phyloP scores from a whole-genome alignment of 495 filamentous ascomycete genomes.

The Neurospora discreta region DNA sequence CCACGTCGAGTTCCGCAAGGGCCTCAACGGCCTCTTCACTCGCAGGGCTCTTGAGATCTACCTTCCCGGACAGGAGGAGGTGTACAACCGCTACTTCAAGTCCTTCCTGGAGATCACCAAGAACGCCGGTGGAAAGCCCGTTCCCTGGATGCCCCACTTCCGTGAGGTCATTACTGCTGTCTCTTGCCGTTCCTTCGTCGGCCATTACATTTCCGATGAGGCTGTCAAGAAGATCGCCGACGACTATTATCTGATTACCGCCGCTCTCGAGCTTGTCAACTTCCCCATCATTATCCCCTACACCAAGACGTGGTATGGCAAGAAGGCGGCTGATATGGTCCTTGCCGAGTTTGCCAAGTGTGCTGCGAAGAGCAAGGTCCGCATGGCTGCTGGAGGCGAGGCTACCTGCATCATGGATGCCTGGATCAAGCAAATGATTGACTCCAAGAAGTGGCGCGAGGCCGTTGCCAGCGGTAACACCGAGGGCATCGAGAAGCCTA shows the following conservation, averaged over 20 bases:
- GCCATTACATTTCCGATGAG: constrained; percentile 84
- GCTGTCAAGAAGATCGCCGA: constrained; percentile 90
- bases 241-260: constrained; percentile 94
- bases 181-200: constrained; percentile 91
- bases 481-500: constrained; percentile 65
- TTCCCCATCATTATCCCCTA: constrained; percentile 96
- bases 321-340: constrained; percentile 90
- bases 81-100: constrained; percentile 80
- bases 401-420: constrained; percentile 87
- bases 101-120: constrained; percentile 65
- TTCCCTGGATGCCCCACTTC: constrained; percentile 85
- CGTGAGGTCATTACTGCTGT: constrained; percentile 94
- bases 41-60: constrained; percentile 79
- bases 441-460: constrained; percentile 68
- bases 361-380: constrained; percentile 81
- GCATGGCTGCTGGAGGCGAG: constrained; percentile 85
- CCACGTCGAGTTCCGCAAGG: constrained; percentile 95
- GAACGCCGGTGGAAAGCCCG: constrained; percentile 54
- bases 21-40: constrained; percentile 89
- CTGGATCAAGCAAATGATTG: constrained; percentile 79
- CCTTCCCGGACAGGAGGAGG: constrained; percentile 83
- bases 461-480: constrained; percentile 55
- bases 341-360: constrained; percentile 83
- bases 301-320: constrained; percentile 95
- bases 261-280: constrained; percentile 92